A percentile compares a stretch with the other conserved stretches of the same genome.
phyloP scores from a whole-genome alignment of 2,329 filamentous ascomycete species.

The Allantophomopsis cytisporea region DNA sequence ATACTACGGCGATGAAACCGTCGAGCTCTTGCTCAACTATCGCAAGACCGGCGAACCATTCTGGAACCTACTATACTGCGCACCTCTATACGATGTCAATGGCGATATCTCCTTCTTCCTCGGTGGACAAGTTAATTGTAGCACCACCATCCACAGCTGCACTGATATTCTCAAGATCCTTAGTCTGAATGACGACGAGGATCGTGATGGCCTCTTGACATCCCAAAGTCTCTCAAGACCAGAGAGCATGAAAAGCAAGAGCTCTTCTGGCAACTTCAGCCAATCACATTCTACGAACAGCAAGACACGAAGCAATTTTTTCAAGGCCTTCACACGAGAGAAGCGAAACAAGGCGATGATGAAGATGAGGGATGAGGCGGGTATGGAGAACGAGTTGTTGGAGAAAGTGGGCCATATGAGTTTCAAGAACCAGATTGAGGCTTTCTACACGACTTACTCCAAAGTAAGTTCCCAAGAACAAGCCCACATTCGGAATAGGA shows the following conservation, averaged over 20 bases:
- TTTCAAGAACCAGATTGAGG: slow-evolving; percentile 23
- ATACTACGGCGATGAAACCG: slow-evolving; percentile 25
- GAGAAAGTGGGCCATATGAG: slow-evolving; percentile 18
- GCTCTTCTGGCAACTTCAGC: neutral
- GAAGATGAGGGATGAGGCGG: slow-evolving; percentile 21
- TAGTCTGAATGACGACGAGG: slow-evolving; percentile 20
- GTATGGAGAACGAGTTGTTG: slow-evolving; percentile 23
- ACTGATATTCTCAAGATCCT: slow-evolving; percentile 37
- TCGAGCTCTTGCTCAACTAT: slow-evolving; percentile 37
- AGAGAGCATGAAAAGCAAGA: slow-evolving; percentile 3
- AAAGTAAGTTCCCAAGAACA: slow-evolving; percentile 13
- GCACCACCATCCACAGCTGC: slow-evolving; percentile 33
- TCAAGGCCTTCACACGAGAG: slow-evolving; percentile 14
- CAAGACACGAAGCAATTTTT: slow-evolving; percentile 11
- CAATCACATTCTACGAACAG: neutral
- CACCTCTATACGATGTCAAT: slow-evolving; percentile 32
- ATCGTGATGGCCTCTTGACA: slow-evolving; percentile 11
- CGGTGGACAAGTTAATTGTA: slow-evolving; percentile 43
- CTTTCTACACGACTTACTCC: slow-evolving; percentile 28
- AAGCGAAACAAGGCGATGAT: slow-evolving; percentile 3
- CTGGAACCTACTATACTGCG: slow-evolving; percentile 41
- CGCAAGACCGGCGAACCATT: slow-evolving; percentile 35
- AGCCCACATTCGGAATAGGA: neutral
- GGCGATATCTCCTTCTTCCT: slow-evolving; percentile 38
- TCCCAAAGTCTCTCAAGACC: slow-evolving; percentile 1